Evolutionary conservation across 768 basidiomycete species (phyloP), one percentile per base, ranked within the genome.

Genomic region (Pleurotus eryngii): DNA sequence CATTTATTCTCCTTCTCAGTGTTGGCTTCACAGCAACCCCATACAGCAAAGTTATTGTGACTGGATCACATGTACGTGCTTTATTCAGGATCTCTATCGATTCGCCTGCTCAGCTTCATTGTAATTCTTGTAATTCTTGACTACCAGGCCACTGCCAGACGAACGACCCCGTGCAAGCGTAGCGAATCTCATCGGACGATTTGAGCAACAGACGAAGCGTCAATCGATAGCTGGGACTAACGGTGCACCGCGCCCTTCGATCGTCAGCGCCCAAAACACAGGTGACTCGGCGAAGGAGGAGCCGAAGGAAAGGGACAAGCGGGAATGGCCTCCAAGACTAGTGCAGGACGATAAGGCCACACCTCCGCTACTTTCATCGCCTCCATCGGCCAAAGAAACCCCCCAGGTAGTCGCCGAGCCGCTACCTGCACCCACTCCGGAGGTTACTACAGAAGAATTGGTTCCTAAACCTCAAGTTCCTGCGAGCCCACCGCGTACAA

Each of bases 181-280:
- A 48, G 92, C 92, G 61, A 94, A 92, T 68, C 86, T 94, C 73
- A 94, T 94, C 66, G 92, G 92, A 51, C 82, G 88, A 58, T 94
- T 94, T 63, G 92, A 94, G 70, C 89, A 83, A 64, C 86, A 90
- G 73, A 85, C 79, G 56, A 92, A 90, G 68, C 82, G 84, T 49
- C 80, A 82, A 63, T 67, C 78, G 26, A 64, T 62, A 15, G 66
- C 79, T 24, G 49, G 49, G 63, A 63, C 49, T 63, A 68, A 48
- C 65, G 64, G 60, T 63, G 64, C 59, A 62, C 66, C 59, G 71
- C 79, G 27, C 76, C 82, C 14, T 81, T 88, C 58, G n/a, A 90
- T 85, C 62, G 86, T 84, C 58, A 72, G 79, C 17, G 87, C 87
- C 26, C 82, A 90, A 62, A 74, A 73, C 55, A 79, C 83, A 6